Evolutionary conservation across 176 grass and related monocot species (phyloP).

Genomic region (Eleusine coracana): DNA sequence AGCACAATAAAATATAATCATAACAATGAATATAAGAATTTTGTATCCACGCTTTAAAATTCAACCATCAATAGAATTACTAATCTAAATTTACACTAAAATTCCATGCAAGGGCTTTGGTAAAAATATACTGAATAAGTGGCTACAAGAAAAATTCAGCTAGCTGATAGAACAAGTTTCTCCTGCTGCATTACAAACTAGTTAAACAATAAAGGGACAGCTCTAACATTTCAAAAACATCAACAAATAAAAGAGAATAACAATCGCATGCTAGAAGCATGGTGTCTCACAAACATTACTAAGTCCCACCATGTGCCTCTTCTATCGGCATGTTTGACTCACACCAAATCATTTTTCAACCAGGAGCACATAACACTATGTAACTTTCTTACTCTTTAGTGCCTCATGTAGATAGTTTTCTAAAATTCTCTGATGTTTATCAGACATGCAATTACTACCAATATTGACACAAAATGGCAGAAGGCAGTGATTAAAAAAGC

Average conservation of each 20-base stretch:
- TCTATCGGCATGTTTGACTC: neutral
- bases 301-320: neutral
- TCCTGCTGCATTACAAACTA: neutral
- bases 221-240: neutral
- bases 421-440: neutral
- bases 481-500: neutral
- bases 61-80: neutral
- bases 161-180: neutral
- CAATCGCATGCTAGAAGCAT: neutral
- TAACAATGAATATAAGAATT: neutral
- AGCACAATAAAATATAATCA: neutral
- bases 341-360: neutral
- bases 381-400: neutral
- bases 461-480: neutral
- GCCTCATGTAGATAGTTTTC: constrained; percentile 8
- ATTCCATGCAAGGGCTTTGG: neutral
- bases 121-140: constrained; percentile 2
- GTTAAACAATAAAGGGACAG: neutral
- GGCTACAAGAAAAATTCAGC: neutral
- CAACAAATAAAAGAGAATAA: neutral
- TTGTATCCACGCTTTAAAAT: neutral
- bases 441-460: neutral
- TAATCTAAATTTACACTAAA: neutral
- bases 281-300: neutral
- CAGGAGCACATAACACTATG: neutral